A percentile compares a stretch with the other conserved stretches of the same genome.
These are phyloP conservation scores for Exserohilum turcica DNA, from an alignment of 2,329 filamentous ascomycete genomes.

Conservation along the genomic window DNA sequence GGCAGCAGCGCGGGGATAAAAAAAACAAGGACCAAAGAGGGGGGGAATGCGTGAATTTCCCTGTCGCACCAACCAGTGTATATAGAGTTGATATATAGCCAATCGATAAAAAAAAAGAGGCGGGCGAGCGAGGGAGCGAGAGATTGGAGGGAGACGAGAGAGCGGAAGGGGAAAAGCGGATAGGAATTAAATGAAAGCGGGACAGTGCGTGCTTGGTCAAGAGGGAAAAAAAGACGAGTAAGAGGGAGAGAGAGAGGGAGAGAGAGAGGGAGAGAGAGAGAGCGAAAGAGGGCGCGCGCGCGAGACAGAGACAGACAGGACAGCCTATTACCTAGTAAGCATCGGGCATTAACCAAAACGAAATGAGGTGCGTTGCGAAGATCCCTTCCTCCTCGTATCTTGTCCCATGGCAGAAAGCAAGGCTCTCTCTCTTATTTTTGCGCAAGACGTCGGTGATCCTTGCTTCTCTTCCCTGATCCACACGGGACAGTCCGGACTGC, in stretches of 20 bases:
- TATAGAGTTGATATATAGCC: no score
- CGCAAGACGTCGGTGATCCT: background rate
- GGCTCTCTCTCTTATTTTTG: no score
- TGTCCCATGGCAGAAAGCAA: background rate
- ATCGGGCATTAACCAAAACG: constrained; percentile 5
- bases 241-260: background rate
- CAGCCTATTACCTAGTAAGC: constrained; percentile 1
- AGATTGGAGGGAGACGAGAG: background rate
- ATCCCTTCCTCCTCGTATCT: constrained; percentile 1
- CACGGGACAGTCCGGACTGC: no score
- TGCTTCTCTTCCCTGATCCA: no score
- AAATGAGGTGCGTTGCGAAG: constrained; percentile 5
- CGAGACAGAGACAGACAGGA: background rate
- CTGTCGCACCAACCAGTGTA: no score
- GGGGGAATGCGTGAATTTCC: no score
- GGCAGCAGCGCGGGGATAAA: no score
- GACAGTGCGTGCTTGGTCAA: no score
- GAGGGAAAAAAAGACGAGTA: no score
- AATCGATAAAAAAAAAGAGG: no score
- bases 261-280: background rate
- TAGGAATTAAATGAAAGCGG: no score
- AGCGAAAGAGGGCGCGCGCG: background rate
- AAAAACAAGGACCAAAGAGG: no score
- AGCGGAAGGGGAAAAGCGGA: background rate
- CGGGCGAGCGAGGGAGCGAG: background rate